phyloP scores from a whole-genome alignment of 768 basidiomycete species.

The Mycena rosella region DNA sequence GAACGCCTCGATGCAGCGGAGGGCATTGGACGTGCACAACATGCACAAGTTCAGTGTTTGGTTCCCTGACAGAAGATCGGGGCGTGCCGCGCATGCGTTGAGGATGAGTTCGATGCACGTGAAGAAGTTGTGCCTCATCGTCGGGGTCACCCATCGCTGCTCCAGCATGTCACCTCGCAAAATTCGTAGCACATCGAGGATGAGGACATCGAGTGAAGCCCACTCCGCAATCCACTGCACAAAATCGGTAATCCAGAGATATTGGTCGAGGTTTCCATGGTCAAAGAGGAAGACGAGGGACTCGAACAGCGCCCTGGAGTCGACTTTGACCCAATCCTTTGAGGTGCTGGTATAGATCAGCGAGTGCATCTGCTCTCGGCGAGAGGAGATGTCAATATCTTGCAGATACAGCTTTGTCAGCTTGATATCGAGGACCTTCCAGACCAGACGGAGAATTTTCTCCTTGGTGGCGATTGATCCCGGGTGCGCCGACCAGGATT shows the following conservation, averaged over 20 bases:
- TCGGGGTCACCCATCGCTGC: slow-evolving; percentile 21
- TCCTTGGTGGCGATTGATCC: background rate
- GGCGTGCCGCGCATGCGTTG: background rate
- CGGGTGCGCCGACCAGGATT: background rate
- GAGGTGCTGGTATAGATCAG: slow-evolving; percentile 3
- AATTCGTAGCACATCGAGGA: slow-evolving; percentile 1
- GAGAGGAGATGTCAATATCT: background rate
- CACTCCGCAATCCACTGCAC: slow-evolving; percentile 16
- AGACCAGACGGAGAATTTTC: background rate
- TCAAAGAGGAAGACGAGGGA: slow-evolving; percentile 5
- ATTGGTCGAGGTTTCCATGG: background rate
- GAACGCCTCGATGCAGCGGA: slow-evolving; percentile 17
- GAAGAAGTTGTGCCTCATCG: slow-evolving; percentile 20
- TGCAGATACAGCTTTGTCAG: slow-evolving; percentile 19
- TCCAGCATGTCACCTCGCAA: slow-evolving; percentile 9
- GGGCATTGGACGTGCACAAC: slow-evolving; percentile 11
- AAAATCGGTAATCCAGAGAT: slow-evolving; percentile 10
- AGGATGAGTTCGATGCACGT: slow-evolving; percentile 8
- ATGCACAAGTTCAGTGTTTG: slow-evolving; percentile 15
- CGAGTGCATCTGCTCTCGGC: background rate
- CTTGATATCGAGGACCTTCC: slow-evolving; percentile 13
- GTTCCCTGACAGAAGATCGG: background rate
- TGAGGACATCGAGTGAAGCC: slow-evolving; percentile 7
- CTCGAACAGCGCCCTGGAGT: slow-evolving; percentile 1
- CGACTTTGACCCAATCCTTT: slow-evolving; percentile 9